Conservation (phyloP, 106 monocot genomes). For the Posidonia australis region DNA sequence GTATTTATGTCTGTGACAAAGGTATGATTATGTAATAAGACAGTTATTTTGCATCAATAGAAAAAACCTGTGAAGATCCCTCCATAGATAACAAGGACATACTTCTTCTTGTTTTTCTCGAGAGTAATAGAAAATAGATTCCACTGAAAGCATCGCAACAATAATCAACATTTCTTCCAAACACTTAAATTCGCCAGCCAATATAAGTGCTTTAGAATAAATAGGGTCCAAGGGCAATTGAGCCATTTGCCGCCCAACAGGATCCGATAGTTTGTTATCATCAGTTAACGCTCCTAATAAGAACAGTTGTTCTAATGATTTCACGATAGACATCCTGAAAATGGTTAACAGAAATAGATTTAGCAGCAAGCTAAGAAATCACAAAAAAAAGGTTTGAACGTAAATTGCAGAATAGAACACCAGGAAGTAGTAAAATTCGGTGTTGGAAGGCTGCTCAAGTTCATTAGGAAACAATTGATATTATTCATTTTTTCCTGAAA, state of each 20-base stretch:
- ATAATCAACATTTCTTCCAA: slow-evolving; percentile 96
- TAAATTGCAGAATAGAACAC: no score
- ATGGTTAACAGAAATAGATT: slow-evolving; percentile 3
- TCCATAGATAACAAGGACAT: neutral
- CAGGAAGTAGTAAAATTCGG: no score
- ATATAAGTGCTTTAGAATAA: slow-evolving; percentile 75
- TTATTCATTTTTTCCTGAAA: no score
- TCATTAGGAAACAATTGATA: no score
- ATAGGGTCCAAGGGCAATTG: slow-evolving; percentile 78
- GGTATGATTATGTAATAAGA: neutral
- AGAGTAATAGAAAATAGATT: slow-evolving; percentile 78
- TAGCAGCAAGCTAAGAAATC: neutral
- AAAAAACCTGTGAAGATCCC: neutral
- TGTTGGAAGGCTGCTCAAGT: no score
- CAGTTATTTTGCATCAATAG: neutral
- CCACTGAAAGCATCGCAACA: slow-evolving; percentile 95
- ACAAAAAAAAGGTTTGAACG: neutral
- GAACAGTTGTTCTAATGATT: slow-evolving; percentile 67
- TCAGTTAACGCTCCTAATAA: slow-evolving; percentile 70
- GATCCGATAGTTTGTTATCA: slow-evolving; percentile 69
- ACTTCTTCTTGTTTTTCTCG: slow-evolving; percentile 89
- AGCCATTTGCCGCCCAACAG: slow-evolving; percentile 76
- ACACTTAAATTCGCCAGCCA: slow-evolving; percentile 64
- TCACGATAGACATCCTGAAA: slow-evolving; percentile 58
- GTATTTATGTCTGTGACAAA: no score